phyloP scores from a whole-genome alignment of 2,329 filamentous ascomycete genomes.

The Thielaviopsis musarum region DNA sequence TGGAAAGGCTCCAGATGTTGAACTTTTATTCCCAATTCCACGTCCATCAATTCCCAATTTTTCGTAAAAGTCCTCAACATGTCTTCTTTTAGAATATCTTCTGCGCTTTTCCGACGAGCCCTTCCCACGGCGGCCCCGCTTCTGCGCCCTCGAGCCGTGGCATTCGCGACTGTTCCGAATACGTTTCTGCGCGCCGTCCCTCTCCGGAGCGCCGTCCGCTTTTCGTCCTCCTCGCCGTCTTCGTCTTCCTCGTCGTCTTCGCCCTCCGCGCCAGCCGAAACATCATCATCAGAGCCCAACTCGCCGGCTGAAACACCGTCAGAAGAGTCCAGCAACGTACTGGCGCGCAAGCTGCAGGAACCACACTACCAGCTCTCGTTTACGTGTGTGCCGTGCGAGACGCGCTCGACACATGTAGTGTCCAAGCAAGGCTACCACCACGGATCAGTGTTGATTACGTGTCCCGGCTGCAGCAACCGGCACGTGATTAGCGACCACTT shows the following conservation, averaged over 20 bases:
- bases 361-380: constrained; percentile 80
- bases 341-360: constrained; percentile 21
- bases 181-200: background rate
- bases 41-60: no score
- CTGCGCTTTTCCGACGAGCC: background rate
- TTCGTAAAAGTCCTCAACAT: no score
- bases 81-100: background rate
- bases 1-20: no score
- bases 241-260: background rate
- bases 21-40: no score
- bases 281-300: constrained; percentile 2
- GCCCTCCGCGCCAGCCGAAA: constrained; percentile 6
- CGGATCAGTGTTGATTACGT: constrained; percentile 77
- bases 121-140: background rate
- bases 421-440: constrained; percentile 92
- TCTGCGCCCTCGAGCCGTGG: background rate
- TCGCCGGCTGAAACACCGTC: constrained; percentile 12
- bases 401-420: constrained; percentile 67
- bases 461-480: constrained; percentile 68
- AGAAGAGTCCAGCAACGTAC: constrained; percentile 17
- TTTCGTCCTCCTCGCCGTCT: background rate
- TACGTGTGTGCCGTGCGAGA: constrained; percentile 74
- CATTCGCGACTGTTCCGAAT: background rate
- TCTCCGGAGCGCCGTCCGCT: background rate
- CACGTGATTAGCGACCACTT: constrained; percentile 90